phyloP scores from a whole-genome alignment of 768 basidiomycete genomes.

The Tylopilus sp. region DNA sequence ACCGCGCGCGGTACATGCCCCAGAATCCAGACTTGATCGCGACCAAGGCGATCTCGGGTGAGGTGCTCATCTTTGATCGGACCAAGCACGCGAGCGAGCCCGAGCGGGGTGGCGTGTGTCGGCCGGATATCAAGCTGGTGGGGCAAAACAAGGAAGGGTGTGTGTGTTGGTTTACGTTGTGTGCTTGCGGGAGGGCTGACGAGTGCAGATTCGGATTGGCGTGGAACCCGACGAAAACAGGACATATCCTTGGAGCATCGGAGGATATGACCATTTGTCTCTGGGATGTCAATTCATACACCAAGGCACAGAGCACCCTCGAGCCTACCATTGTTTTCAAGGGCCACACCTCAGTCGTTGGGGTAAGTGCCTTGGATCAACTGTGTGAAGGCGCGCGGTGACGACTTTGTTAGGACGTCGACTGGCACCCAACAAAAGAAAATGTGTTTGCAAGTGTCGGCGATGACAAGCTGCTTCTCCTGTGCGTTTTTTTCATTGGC shows the following conservation, averaged over 20 bases:
- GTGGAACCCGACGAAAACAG: constrained; percentile 84
- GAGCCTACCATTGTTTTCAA: constrained; percentile 82
- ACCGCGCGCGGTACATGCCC: constrained; percentile 98
- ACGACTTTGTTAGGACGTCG: constrained; percentile 69
- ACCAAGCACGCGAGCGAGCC: constrained; percentile 97
- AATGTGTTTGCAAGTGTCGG: constrained; percentile 92
- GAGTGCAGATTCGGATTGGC: constrained; percentile 83
- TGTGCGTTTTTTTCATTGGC: constrained; percentile 50
- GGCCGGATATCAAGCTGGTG: constrained; percentile 85
- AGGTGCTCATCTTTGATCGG: constrained; percentile 92
- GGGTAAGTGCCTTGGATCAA: constrained; percentile 51
- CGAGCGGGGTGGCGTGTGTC: constrained; percentile 76
- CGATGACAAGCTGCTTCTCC: constrained; percentile 90
- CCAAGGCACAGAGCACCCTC: constrained; percentile 71
- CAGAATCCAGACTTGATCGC: constrained; percentile 97
- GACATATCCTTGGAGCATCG: constrained; percentile 86
- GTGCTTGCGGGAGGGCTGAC: constrained; percentile 3
- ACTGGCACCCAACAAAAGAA: constrained; percentile 86
- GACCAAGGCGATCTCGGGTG: constrained; percentile 88
- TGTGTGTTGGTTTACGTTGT: constrained; percentile 26
- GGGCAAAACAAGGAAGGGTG: constrained; percentile 95
- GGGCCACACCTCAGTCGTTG: constrained; percentile 90
- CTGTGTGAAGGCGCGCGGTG: neutral
- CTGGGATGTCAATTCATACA: constrained; percentile 93
- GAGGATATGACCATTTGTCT: constrained; percentile 96